These are phyloP conservation scores for Gastrodia elata DNA, from an alignment of 106 monocot genomes.

Conservation along the genomic window DNA sequence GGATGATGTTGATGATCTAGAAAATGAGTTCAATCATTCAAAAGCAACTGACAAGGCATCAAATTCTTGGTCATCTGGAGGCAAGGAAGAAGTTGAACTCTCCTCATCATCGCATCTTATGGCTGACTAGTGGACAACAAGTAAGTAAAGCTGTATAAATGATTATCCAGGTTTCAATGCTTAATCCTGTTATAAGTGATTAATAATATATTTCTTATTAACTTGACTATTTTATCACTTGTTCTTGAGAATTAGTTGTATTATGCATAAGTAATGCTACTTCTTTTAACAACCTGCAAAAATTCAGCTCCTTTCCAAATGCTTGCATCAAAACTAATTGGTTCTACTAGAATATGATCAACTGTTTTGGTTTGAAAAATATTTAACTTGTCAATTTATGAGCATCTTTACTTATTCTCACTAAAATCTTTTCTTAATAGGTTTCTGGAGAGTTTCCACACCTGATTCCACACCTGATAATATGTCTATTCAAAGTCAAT, in stretches of 20 bases:
- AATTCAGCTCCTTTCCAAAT: too few species aligned
- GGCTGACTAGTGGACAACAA: conserved; percentile 30
- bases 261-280: neutral
- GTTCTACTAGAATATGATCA: neutral
- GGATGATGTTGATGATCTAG: conserved; percentile 80
- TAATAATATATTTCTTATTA: neutral
- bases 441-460: conserved; percentile 84
- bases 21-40: conserved; percentile 62
- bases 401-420: neutral
- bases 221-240: neutral
- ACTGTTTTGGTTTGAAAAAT: neutral
- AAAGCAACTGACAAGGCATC: conserved; percentile 31
- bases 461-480: conserved; percentile 78
- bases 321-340: neutral
- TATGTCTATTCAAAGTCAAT: conserved; percentile 48
- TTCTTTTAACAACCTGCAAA: neutral
- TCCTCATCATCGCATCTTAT: conserved; percentile 40
- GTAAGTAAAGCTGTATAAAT: conserved; percentile 12
- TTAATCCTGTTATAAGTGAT: neutral
- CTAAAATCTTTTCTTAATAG: conserved; percentile 21
- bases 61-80: conserved; percentile 19
- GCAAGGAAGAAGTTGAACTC: conserved; percentile 38
- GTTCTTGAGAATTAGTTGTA: neutral
- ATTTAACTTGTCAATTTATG: neutral
- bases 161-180: neutral